These are phyloP conservation scores for Colletotrichum higginsianum DNA, from an alignment of 2,329 filamentous ascomycete genomes.

Conservation along the genomic window DNA sequence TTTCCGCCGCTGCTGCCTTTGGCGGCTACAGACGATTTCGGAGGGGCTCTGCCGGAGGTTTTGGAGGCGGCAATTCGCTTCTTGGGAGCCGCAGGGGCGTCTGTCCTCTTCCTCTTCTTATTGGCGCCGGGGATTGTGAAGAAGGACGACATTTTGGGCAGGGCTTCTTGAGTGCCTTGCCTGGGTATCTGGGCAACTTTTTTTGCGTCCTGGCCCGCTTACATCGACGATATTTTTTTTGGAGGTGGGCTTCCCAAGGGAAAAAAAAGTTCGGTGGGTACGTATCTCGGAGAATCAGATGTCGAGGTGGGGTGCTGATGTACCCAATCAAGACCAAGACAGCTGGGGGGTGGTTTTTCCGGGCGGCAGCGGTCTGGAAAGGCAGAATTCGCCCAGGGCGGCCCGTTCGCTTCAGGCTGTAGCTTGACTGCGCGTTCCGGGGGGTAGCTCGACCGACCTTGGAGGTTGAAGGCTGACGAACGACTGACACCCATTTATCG, in stretches of 20 bases:
- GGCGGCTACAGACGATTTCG: constrained; percentile 55
- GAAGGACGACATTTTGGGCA: constrained; percentile 86
- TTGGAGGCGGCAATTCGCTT: constrained; percentile 70
- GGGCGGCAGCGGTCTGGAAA: constrained; percentile 49
- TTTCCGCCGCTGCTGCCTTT: constrained; percentile 33
- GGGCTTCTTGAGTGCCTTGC: constrained; percentile 40
- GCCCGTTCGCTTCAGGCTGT: constrained; percentile 54
- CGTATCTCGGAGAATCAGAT: constrained; percentile 39
- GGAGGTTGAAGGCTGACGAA: constrained; percentile 39
- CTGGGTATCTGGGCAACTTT: constrained; percentile 42
- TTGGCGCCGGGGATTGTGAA: constrained; percentile 91
- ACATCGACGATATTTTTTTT: constrained; percentile 43
- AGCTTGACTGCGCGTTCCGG: constrained; percentile 58
- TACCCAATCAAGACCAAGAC: constrained; percentile 21
- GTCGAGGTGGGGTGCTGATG: constrained; percentile 17
- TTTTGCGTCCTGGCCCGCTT: constrained; percentile 48
- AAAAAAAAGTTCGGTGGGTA: constrained; percentile 58
- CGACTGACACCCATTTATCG: constrained; percentile 26
- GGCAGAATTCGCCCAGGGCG: constrained; percentile 49
- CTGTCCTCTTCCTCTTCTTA: constrained; percentile 87
- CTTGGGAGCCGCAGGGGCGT: constrained; percentile 69
- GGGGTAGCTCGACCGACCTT: constrained; percentile 38
- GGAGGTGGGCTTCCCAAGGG: constrained; percentile 44
- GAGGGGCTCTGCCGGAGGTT: constrained; percentile 57
- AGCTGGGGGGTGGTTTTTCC: constrained; percentile 33